Percentiles rank a stretch among this genome's conserved stretches.
Conservation (phyloP, 306 rosid species). For the Hylodesmum podocarpum region DNA sequence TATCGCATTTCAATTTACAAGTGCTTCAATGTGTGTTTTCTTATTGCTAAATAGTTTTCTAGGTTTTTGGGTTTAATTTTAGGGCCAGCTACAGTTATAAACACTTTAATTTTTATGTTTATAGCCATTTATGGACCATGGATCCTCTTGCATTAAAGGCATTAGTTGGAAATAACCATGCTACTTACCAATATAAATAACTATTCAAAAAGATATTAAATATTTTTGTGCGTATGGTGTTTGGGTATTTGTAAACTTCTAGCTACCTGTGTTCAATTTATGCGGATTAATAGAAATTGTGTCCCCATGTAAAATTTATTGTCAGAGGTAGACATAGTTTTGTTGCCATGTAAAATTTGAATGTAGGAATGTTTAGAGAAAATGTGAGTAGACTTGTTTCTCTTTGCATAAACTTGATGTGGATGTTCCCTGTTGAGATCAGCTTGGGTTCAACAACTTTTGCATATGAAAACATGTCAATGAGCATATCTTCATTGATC, state of each 20-base stretch:
- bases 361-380: not conserved
- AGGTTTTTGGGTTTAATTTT: not conserved
- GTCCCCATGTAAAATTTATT: no score
- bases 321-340: no score
- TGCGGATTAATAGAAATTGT: no score
- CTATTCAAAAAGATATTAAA: not conserved
- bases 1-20: not conserved
- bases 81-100: no score
- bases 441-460: not conserved
- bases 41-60: not conserved
- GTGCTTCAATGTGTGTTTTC: not conserved
- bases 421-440: not conserved
- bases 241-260: no score
- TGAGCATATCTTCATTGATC: not conserved
- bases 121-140: not conserved
- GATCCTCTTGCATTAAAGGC: not conserved
- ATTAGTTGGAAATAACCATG: no score
- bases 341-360: not conserved
- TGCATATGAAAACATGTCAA: not conserved
- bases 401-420: not conserved
- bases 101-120: no score
- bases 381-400: not conserved
- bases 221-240: no score
- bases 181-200: no score
- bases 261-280: no score